Evolutionary conservation across 2,329 filamentous ascomycete genomes (phyloP).

Genomic region (Cladosporium colombiae): DNA sequence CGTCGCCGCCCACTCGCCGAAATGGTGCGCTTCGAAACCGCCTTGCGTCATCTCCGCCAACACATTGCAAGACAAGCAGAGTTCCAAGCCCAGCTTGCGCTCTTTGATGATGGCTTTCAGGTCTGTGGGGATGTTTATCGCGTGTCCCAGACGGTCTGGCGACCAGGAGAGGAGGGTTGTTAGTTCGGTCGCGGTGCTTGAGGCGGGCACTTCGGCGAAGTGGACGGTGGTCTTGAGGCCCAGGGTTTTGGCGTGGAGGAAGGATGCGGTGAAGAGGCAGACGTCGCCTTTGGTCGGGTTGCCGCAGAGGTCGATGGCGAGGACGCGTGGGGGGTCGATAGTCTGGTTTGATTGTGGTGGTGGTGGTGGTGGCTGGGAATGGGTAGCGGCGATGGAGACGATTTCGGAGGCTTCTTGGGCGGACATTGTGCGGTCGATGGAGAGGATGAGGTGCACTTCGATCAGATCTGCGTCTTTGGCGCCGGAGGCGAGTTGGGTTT

Average conservation of each 20-base stretch:
- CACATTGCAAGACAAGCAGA: conserved; percentile 81
- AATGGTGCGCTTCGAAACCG: conserved; percentile 69
- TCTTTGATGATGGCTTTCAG: conserved; percentile 59
- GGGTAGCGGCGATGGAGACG: conserved; percentile 60
- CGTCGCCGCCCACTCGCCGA: conserved; percentile 68
- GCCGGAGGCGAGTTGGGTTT: conserved; percentile 14
- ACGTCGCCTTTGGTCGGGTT: conserved; percentile 68
- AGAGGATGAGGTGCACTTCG: conserved; percentile 68
- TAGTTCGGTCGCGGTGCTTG: conserved; percentile 62
- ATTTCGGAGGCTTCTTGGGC: conserved; percentile 61
- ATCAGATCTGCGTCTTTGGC: conserved; percentile 43
- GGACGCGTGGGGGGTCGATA: conserved; percentile 52
- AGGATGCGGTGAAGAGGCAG: conserved; percentile 59
- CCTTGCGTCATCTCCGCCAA: conserved; percentile 71
- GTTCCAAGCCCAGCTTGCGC: conserved; percentile 65
- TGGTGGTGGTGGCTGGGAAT: not conserved
- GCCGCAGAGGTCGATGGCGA: conserved; percentile 78
- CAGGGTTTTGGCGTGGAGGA: conserved; percentile 56
- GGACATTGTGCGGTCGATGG: conserved; percentile 68
- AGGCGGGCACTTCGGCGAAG: conserved; percentile 69
- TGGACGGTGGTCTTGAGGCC: conserved; percentile 71
- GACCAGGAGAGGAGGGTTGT: conserved; percentile 63
- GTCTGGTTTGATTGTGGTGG: not conserved
- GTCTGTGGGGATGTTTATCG: conserved; percentile 68
- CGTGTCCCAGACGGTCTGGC: conserved; percentile 73